Evolutionary conservation across 2,329 filamentous ascomycete genomes (phyloP).

Genomic region (Thermochaetoides dissita): DNA sequence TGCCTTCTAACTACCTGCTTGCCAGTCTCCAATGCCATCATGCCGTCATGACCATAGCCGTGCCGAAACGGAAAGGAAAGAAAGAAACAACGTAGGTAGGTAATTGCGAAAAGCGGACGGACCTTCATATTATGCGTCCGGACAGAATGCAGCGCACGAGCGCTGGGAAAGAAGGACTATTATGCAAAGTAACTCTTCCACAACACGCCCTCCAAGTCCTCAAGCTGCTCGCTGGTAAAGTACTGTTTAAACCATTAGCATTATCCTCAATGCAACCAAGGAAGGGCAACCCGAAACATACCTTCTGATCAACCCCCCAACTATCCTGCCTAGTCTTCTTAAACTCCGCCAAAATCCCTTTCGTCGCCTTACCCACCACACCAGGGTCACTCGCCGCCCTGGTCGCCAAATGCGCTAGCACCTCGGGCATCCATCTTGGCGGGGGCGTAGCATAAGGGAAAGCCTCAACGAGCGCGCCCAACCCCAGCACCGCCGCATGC

Average conservation of each 20-base stretch:
- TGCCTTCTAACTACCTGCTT: too few relatives aligned
- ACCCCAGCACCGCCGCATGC: slow-evolving; percentile 80
- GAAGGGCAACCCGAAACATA: slow-evolving; percentile 29
- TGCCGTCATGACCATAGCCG: too few relatives aligned
- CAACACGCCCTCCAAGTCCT: slow-evolving; percentile 87
- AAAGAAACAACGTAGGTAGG: too few relatives aligned
- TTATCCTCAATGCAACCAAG: background rate
- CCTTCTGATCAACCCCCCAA: slow-evolving; percentile 96
- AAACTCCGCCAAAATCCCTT: slow-evolving; percentile 87
- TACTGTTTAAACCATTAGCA: slow-evolving; percentile 33
- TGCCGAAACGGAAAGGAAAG: too few relatives aligned
- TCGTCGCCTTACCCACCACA: slow-evolving; percentile 89
- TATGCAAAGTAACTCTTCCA: slow-evolving; percentile 99
- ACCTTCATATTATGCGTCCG: too few relatives aligned
- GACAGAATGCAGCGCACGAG: background rate
- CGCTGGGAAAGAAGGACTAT: slow-evolving; percentile 2
- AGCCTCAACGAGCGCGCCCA: slow-evolving; percentile 83
- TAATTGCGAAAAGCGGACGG: too few relatives aligned
- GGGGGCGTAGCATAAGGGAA: slow-evolving; percentile 94
- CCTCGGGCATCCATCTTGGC: slow-evolving; percentile 84
- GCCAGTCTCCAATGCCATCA: too few relatives aligned
- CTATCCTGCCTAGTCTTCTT: slow-evolving; percentile 99
- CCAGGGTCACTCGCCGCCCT: slow-evolving; percentile 80
- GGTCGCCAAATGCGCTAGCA: slow-evolving; percentile 70
- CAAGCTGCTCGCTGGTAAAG: slow-evolving; percentile 83